These are phyloP conservation scores for Camptophora hylomeconis DNA, from an alignment of 2,329 filamentous ascomycete species.

Conservation along the genomic window DNA sequence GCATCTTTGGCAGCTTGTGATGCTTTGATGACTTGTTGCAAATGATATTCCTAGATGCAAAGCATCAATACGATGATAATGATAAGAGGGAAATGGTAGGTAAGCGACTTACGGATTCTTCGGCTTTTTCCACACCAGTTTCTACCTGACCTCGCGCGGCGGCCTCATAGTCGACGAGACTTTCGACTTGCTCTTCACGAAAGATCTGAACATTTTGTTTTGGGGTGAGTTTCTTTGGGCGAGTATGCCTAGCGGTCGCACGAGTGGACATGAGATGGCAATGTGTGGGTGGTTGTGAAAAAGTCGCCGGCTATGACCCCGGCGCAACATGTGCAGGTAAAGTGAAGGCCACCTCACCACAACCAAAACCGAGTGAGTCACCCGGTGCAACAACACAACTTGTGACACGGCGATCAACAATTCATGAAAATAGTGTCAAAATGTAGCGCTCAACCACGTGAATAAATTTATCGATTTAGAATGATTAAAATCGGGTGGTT, in stretches of 20 bases:
- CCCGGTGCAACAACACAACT: too few species aligned
- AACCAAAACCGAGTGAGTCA: too few species aligned
- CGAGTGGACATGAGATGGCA: too few species aligned
- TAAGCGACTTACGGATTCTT: conserved; percentile 74
- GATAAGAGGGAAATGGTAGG: conserved; percentile 9
- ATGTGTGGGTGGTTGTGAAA: too few species aligned
- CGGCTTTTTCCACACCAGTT: conserved; percentile 90
- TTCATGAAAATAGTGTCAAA: conserved; percentile 51
- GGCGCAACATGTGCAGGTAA: too few species aligned
- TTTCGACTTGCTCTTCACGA: conserved; percentile 80
- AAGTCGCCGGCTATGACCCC: too few species aligned
- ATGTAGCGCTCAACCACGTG: conserved; percentile 47
- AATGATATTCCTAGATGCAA: conserved; percentile 68
- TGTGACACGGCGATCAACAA: conserved; percentile 15
- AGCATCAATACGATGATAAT: conserved; percentile 8
- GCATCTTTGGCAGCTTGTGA: conserved; percentile 40
- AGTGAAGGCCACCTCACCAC: too few species aligned
- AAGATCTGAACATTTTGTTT: conserved; percentile 81
- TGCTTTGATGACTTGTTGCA: conserved; percentile 69
- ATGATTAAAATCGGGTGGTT: conserved; percentile 38
- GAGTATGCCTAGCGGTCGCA: conserved; percentile 29
- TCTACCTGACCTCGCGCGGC: conserved; percentile 79
- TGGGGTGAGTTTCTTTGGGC: conserved; percentile 64
- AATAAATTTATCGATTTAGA: conserved; percentile 39
- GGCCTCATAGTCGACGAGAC: conserved; percentile 69